Base-by-base conservation (phyloP, 1,284 basidiomycete species). In the Rugosomyces carneus region DNA sequence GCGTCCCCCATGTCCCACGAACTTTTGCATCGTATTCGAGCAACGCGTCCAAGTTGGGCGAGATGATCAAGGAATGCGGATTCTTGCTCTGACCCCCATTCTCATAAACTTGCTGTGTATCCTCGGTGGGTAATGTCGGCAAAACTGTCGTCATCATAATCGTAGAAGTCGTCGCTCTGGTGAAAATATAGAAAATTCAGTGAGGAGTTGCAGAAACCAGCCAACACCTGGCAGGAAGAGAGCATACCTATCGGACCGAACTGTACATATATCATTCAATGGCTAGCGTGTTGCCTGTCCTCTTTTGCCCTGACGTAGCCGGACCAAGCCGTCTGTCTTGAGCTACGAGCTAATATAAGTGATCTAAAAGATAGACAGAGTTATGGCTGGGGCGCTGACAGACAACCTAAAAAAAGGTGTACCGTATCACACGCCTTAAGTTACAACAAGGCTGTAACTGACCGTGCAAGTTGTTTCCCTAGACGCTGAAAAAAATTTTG, bases 41-140 rank as follows among this genome's bases (percentile, higher is more conserved):
- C 7, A 83, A 58, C 7, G 81, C 81, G 52, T 80, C 73, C 38
- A 82, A 72, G 58, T 83, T 73, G 0, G 76, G 72, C 2, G 78
- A 80, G 48, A 83, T 83, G 16, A 70, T 62, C 42, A 81, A 61
- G 29, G 38, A 37, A 11, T 5, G 36, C 26, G 32, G 36, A 13
- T 16, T 27, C 36, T 23, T 42, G 31, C 20, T 42, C 20, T 19
- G 23, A 8, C 31, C 21, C 40, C 29, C 29, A n/a, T 13, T 21
- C 21, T 40, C 34, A 5, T 34, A 26, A 9, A 52, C 40, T 15
- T 39, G 24, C 20, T 48, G 49, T 23, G 35, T 31, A 9, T 29
- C 23, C 23, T 26, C 45, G 6, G 31, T 31, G 19, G 27, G 21
- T 42, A 24, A 45, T 39, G 37, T 20, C 20, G 23, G 19, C 18